Conservation (phyloP, 495 filamentous ascomycete genomes). For the Podospora didyma region DNA sequence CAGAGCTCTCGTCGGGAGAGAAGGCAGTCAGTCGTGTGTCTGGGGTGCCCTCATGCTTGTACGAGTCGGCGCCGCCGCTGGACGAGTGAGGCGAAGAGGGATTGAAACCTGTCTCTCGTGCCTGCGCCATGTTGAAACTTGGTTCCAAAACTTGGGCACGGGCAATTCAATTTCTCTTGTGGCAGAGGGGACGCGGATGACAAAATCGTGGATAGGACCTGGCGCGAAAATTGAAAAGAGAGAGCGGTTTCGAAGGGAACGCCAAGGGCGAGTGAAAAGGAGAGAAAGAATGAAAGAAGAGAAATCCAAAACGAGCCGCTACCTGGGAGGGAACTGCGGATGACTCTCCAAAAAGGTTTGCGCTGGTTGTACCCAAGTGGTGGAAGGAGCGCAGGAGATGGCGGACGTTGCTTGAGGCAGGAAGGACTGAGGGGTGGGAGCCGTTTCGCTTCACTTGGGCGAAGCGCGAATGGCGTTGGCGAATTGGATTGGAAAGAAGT, state of each 20-base stretch:
- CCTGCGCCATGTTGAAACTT: slow-evolving; percentile 24
- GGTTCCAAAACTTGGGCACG: not conserved
- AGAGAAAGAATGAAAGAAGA: slow-evolving; percentile 8
- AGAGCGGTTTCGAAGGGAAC: slow-evolving; percentile 1
- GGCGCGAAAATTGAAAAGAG: slow-evolving; percentile 9
- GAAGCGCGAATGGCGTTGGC: not conserved
- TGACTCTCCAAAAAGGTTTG: slow-evolving; percentile 6
- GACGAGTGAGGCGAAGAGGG: slow-evolving; percentile 56
- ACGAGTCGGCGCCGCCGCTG: slow-evolving; percentile 48
- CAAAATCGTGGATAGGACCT: slow-evolving; percentile 12
- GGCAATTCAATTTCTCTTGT: not conserved
- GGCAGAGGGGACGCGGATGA: slow-evolving; percentile 9
- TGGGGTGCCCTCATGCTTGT: slow-evolving; percentile 52
- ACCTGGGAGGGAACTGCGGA: not conserved
- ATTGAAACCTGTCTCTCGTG: slow-evolving; percentile 37
- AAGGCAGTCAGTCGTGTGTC: slow-evolving; percentile 60
- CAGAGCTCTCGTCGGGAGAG: slow-evolving; percentile 55
- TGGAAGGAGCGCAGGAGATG: slow-evolving; percentile 11
- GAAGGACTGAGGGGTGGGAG: not conserved
- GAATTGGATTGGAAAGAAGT: no score
- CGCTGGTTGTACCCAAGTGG: not conserved
- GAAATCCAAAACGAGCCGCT: slow-evolving; percentile 11
- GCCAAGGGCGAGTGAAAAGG: slow-evolving; percentile 2
- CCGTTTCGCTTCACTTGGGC: not conserved
- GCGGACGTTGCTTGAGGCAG: slow-evolving; percentile 6